Evolutionary conservation across 352 stramenopile species (phyloP), one percentile per base, ranked within the genome.

Genomic region (Discostella stelligera): DNA sequence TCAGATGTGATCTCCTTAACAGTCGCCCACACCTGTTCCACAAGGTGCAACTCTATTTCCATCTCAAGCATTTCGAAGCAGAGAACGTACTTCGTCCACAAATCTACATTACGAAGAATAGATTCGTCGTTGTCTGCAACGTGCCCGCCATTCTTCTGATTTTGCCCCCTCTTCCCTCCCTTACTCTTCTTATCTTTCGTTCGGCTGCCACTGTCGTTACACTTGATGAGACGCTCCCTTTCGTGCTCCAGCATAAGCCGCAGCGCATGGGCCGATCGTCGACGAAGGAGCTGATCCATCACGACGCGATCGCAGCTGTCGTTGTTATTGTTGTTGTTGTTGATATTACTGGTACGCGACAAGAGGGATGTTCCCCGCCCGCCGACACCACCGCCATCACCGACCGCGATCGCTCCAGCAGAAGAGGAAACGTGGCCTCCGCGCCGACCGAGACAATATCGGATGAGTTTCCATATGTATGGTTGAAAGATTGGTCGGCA

Each of bases 31-130:
- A 90, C 79, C 62, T 93, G 87, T 70, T 93, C 83, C 4, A 93
- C 71, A n/a, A 93, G 74, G 69, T 93, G 87, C 14, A 76, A 52
- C 71, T 91, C 83, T 25, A 70, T 73, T 80, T 93, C 87, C 84
- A 90, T 89, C 77, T 93, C 87, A 0, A 91, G 60, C 48, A 83
- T 86, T 77, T 93, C 84, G 55, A 83, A 84, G 48, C 82, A 89
- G 21, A 85, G 63, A 5, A 88, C 63, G 56, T 87, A 93, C 46
- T 90, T 82, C 25, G 80, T 89, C 87, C 87, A 93, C 37, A 72
- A 21, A 37, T 75, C 69, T 11, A 56, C 14, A 50, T 1, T 18
- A 46, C 39, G 20, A 64, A 27, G 21, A 53, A 9, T 11, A 0
- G 50, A 27, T 6, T 61, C 20, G 11, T 54, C 44, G 37, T 14